Conservation (phyloP, 305 asterid genomes). For the Plantago coronopus region DNA sequence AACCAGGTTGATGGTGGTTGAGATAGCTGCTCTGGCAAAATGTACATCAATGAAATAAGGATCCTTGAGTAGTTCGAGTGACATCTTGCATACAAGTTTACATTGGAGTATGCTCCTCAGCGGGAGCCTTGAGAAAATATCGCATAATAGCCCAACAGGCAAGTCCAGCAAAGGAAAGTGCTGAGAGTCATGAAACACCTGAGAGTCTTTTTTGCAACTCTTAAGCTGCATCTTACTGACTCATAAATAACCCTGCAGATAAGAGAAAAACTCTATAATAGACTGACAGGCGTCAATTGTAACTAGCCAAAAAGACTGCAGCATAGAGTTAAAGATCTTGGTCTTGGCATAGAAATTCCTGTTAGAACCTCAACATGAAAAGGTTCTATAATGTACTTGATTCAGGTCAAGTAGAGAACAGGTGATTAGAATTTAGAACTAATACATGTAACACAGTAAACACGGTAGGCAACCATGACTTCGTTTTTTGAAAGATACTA, state of each 20-base stretch:
- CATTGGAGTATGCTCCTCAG: slow-evolving; percentile 33
- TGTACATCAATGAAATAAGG: slow-evolving; percentile 45
- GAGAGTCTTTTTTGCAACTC: neutral
- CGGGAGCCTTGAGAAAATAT: slow-evolving; percentile 49
- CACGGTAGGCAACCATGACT: no score
- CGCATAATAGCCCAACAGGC: slow-evolving; percentile 38
- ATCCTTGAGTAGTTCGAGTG: slow-evolving; percentile 37
- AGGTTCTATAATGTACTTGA: no score
- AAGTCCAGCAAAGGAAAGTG: slow-evolving; percentile 39
- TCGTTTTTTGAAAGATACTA: no score
- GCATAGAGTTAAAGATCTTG: no score
- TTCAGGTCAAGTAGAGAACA: no score
- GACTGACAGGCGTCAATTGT: neutral
- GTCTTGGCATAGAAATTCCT: no score
- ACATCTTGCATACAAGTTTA: slow-evolving; percentile 35
- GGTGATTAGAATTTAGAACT: no score
- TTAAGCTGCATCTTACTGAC: neutral
- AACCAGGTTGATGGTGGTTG: slow-evolving; percentile 35
- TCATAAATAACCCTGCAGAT: neutral
- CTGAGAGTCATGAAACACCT: no score
- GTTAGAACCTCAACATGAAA: no score
- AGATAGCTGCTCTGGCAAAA: slow-evolving; percentile 30
- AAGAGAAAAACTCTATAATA: neutral
- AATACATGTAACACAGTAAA: no score
- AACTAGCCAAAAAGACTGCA: neutral